These are phyloP conservation scores for Suhomyces xylopsoci DNA, from an alignment of 805 yeast species.

Conservation along the genomic window DNA sequence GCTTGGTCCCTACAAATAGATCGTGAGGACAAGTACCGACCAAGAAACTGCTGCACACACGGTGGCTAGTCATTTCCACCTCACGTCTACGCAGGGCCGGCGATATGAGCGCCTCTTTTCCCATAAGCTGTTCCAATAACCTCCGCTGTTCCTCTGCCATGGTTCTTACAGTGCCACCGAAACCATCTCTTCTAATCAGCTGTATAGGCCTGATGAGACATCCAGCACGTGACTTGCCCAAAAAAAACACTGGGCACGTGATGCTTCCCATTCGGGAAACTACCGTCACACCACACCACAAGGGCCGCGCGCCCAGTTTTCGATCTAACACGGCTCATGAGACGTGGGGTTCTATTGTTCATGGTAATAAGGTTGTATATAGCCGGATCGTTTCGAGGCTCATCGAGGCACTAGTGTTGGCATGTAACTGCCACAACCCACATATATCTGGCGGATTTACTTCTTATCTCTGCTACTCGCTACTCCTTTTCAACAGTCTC, in stretches of 20 bases:
- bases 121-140: slow-evolving; percentile 79
- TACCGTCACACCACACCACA: not conserved
- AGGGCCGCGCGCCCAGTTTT: not conserved
- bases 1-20: slow-evolving; percentile 75
- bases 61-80: slow-evolving; percentile 41
- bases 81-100: slow-evolving; percentile 32
- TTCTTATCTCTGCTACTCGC: not conserved
- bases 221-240: not conserved
- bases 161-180: not conserved
- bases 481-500: not conserved
- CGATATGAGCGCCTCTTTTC: slow-evolving; percentile 48
- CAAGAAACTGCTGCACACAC: slow-evolving; percentile 77
- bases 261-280: not conserved
- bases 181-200: not conserved
- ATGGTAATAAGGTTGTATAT: not conserved
- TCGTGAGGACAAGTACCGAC: slow-evolving; percentile 88
- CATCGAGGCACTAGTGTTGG: not conserved
- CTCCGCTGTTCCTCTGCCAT: slow-evolving; percentile 73
- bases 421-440: not conserved
- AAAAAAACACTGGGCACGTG: not conserved
- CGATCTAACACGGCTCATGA: not conserved
- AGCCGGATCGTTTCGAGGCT: not conserved
- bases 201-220: not conserved
- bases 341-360: not conserved
- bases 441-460: not conserved